These are phyloP conservation scores for Penicillium odoratum DNA, from an alignment of 495 filamentous ascomycete genomes.

Conservation along the genomic window DNA sequence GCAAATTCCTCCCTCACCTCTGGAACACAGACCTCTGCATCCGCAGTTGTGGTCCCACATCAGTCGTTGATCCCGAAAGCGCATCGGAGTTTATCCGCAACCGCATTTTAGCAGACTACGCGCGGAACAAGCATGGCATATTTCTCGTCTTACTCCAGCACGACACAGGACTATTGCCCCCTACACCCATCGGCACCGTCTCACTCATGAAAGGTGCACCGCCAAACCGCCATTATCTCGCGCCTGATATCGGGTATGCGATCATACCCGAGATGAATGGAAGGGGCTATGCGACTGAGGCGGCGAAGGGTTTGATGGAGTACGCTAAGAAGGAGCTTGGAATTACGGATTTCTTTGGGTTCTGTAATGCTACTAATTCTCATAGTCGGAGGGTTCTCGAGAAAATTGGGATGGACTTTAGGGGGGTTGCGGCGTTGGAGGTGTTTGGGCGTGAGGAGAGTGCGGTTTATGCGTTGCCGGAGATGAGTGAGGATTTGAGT, in stretches of 20 bases:
- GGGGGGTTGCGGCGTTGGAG: constrained; percentile 24
- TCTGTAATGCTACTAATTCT: constrained; percentile 25
- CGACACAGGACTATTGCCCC: not conserved
- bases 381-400: constrained; percentile 30
- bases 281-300: constrained; percentile 43
- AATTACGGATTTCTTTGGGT: constrained; percentile 20
- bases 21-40: constrained; percentile 39
- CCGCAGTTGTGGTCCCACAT: constrained; percentile 19
- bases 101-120: constrained; percentile 25
- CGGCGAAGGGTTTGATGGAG: constrained; percentile 27
- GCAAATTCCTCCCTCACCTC: constrained; percentile 34
- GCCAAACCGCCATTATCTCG: constrained; percentile 20
- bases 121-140: constrained; percentile 28
- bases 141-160: constrained; percentile 28
- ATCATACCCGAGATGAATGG: constrained; percentile 32
- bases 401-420: constrained; percentile 33
- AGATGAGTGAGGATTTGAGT: constrained; percentile 29
- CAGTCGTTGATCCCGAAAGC: constrained; percentile 24
- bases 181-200: constrained; percentile 28
- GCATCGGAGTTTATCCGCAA: constrained; percentile 23
- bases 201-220: constrained; percentile 31
- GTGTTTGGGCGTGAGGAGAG: constrained; percentile 28
- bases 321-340: constrained; percentile 25
- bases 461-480: constrained; percentile 29
- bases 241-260: constrained; percentile 38